These are phyloP conservation scores for Phytophthora ohioensis DNA, from an alignment of 352 stramenopile genomes.

Conservation along the genomic window DNA sequence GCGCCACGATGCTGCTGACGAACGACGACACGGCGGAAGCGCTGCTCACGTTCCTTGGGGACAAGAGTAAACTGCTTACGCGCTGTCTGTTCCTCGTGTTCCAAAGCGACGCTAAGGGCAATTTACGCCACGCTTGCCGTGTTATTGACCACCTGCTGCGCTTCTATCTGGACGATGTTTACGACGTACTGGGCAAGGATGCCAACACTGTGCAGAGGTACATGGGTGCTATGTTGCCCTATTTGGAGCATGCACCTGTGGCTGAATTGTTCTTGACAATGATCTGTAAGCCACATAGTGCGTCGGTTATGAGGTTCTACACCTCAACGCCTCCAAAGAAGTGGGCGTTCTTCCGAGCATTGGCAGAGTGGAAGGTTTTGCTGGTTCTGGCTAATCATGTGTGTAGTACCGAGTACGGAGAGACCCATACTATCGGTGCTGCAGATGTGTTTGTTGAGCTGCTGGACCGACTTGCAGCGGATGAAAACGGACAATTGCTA, in stretches of 20 bases:
- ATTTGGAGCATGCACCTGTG: conserved; percentile 84
- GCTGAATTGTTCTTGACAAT: conserved; percentile 89
- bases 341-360: conserved; percentile 87
- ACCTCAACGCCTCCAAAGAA: conserved; percentile 77
- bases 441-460: conserved; percentile 92
- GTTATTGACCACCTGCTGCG: conserved; percentile 89
- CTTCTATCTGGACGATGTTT: conserved; percentile 89
- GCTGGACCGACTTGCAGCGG: conserved; percentile 84
- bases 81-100: conserved; percentile 87
- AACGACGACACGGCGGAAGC: conserved; percentile 85
- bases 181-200: conserved; percentile 81
- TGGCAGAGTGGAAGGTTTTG: conserved; percentile 91
- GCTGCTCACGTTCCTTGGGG: conserved; percentile 82
- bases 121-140: conserved; percentile 89
- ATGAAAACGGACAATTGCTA: conserved; percentile 91
- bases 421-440: conserved; percentile 79
- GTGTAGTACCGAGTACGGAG: conserved; percentile 64
- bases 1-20: conserved; percentile 91
- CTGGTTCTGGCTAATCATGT: conserved; percentile 86
- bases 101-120: conserved; percentile 68
- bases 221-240: conserved; percentile 86
- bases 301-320: conserved; percentile 77
- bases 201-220: conserved; percentile 72
- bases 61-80: conserved; percentile 83
- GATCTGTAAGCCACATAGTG: conserved; percentile 87